Percentiles rank a stretch among this genome's conserved stretches.
Evolutionary conservation across 2,329 filamentous ascomycete species (phyloP).

Genomic region (Helotiales sp.): DNA sequence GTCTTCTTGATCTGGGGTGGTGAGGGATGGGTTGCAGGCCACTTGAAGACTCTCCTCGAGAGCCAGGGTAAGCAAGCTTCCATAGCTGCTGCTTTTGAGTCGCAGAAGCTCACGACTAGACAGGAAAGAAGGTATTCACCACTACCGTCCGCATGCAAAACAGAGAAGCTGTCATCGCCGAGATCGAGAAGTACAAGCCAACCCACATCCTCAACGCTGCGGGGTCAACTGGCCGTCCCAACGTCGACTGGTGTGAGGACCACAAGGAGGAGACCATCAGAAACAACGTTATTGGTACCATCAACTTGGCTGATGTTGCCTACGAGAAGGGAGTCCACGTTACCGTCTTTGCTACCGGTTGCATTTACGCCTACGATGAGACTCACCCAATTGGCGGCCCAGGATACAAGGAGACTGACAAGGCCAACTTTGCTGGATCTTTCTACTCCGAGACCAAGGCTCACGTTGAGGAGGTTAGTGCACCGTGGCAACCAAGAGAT

Average conservation of each 20-base stretch:
- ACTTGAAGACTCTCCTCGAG: conserved; percentile 63
- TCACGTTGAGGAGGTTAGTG: conserved; percentile 64
- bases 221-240: conserved; percentile 68
- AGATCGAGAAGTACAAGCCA: conserved; percentile 63
- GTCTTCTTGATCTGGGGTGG: conserved; percentile 69
- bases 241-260: conserved; percentile 75
- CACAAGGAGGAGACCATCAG: conserved; percentile 70
- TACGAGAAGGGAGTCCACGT: conserved; percentile 62
- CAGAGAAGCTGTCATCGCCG: conserved; percentile 58
- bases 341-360: conserved; percentile 71
- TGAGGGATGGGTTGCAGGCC: conserved; percentile 66
- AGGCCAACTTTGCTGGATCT: conserved; percentile 67
- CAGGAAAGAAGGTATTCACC: conserved; percentile 60
- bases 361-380: conserved; percentile 69
- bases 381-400: conserved; percentile 62
- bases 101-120: conserved; percentile 18
- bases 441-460: conserved; percentile 73
- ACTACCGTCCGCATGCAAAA: conserved; percentile 71
- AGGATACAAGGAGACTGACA: conserved; percentile 65
- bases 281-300: conserved; percentile 68
- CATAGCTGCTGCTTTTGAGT: neutral
- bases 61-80: conserved; percentile 48
- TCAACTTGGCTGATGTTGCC: conserved; percentile 68
- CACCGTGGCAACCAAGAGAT: neutral
- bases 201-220: conserved; percentile 71